Percentiles rank a stretch among this genome's conserved stretches.
Conservation (phyloP, 176 grass and related monocot species). For the Oropetium thomaeum region DNA sequence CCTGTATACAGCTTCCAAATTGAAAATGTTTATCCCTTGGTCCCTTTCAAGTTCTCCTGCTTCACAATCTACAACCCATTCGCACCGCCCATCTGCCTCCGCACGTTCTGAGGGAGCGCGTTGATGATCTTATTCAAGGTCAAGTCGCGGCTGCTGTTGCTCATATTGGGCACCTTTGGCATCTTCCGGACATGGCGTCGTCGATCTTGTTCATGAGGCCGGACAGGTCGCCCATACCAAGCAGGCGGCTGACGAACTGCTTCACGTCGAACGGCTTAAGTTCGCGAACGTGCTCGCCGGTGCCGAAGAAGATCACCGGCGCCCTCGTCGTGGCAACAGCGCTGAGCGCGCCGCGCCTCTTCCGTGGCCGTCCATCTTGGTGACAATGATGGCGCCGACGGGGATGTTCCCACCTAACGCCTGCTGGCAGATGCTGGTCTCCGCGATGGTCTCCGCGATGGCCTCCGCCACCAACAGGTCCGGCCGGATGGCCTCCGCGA, state of each 20-base stretch:
- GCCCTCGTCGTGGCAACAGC: background rate
- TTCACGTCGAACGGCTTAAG: background rate
- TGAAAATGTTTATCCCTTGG: too few relatives aligned
- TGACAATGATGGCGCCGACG: constrained; percentile 92
- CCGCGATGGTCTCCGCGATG: too few relatives aligned
- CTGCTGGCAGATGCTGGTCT: constrained; percentile 85
- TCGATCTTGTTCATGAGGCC: background rate
- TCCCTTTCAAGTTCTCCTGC: background rate
- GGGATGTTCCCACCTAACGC: constrained; percentile 85
- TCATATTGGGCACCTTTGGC: background rate
- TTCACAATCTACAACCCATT: background rate
- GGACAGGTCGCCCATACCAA: background rate
- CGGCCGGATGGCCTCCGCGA: constrained; percentile 85
- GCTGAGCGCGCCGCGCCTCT: constrained; percentile 69
- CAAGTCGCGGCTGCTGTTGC: background rate
- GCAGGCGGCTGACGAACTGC: background rate
- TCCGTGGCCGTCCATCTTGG: constrained; percentile 94
- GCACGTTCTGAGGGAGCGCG: background rate
- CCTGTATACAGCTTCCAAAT: too few relatives aligned
- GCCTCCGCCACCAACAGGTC: too few relatives aligned
- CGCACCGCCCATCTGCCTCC: too few relatives aligned
- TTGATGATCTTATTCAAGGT: background rate
- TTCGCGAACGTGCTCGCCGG: background rate
- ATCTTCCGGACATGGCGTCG: background rate
- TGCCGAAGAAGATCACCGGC: background rate